Base-by-base conservation (phyloP, 164 flowering plant genomes). In the Protea cynaroides region DNA sequence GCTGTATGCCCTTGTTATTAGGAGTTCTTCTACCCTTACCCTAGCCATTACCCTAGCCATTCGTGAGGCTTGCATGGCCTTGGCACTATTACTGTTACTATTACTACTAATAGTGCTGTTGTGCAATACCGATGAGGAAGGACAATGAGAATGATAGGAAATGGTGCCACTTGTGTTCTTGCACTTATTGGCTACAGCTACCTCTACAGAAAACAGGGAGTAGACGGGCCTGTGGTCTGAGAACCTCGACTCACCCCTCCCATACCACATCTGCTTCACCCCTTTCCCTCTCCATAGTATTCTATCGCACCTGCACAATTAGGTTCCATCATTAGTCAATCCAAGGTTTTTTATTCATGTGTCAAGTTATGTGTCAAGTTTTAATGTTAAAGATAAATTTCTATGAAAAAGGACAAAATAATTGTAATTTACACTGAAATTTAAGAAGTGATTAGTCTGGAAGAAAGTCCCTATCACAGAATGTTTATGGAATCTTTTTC, bases 261-360 rank as follows among this genome's bases (percentile, higher is more conserved):
- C 66, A 43, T 91, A 91, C 69, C 71, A 69, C 71, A 83, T 75
- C 73, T 91, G 97, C 65, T 87, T 83, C 43, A 91, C 53, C 11
- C 92, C 97, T 58, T 81, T 82, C 0, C 97, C 97, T 64, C 69
- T 85, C 97, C 97, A 91, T 66, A 91, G 70, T 49, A 91, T 91
- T 21, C 97, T 43, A 67, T 91, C 97, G 63, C 97, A 91, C 97
- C 97, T 91, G 81, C 46, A 40, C 13, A 9, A 40, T 10, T 1
- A 1, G 40, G 1, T 10, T 0, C 46, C 10, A 40, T 1, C 10
- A 40, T 12, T 8, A 40, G 14, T 8, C 4, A 37, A 37, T 4
- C 4, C 4, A 37, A 37, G 40, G 4, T 37, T 37, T 37, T 37
- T 4, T 37, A 37, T 37, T 37, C 4, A 37, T 37, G 4, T 37